phyloP scores from a whole-genome alignment of 2,329 filamentous ascomycete genomes.

The Dothideomycetidae sp. region DNA sequence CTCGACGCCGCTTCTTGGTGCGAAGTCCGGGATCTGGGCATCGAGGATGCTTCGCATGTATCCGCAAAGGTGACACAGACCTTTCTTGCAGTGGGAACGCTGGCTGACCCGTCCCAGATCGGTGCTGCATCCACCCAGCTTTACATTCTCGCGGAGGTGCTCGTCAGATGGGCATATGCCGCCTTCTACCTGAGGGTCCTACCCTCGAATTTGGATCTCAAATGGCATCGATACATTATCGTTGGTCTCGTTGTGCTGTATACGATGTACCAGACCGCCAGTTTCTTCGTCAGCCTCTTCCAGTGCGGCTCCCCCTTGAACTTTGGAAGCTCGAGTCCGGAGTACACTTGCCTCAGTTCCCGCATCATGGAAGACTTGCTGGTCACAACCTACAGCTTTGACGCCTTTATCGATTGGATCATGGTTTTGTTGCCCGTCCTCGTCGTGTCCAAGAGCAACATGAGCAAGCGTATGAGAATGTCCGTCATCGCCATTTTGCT shows the following conservation, averaged over 20 bases:
- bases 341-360: neutral
- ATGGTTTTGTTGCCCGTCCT: conserved; percentile 28
- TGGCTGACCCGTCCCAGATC: neutral
- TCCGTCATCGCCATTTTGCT: conserved; percentile 25
- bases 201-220: neutral
- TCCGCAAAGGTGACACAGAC: neutral
- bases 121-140: neutral
- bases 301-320: conserved; percentile 5
- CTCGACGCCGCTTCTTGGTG: neutral
- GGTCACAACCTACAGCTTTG: neutral
- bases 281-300: conserved; percentile 7
- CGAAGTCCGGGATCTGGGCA: neutral
- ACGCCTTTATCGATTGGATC: conserved; percentile 16
- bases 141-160: neutral
- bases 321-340: conserved; percentile 1
- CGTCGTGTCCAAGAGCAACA: conserved; percentile 27
- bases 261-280: neutral
- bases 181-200: conserved; percentile 2
- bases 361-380: neutral
- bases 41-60: neutral
- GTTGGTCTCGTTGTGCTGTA: conserved; percentile 1
- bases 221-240: conserved; percentile 4
- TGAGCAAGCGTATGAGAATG: conserved; percentile 27
- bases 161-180: conserved; percentile 1
- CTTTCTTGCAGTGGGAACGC: neutral